Base-by-base conservation (phyloP, 2,329 filamentous ascomycete species). In the Alternaria triticina region DNA sequence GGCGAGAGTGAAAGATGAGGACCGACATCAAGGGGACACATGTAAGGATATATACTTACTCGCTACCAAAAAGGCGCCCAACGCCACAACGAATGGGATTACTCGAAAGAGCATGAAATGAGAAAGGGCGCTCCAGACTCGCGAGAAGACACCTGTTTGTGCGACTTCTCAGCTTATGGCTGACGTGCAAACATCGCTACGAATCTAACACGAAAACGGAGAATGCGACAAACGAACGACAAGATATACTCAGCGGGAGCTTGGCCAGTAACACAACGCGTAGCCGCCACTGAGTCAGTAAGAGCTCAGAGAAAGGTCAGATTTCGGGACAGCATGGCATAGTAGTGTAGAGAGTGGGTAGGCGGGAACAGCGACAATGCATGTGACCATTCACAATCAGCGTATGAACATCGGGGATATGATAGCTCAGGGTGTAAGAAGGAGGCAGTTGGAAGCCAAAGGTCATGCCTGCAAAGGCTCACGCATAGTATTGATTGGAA, bases 111-210 rank as follows among this genome's bases (percentile, higher is more conserved):
- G 17, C 1, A 30, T 13, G 12, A 3, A 3, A 8, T 51, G 17
- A 33, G n/a, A 6, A 6, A 6, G 9, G 4, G 1, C 11, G 47
- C 12, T 33, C 47, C 4, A 33, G 47, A 51, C 27, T 20, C 12
- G 27, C 11, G 5, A 20, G 47, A 22, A 50, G 12, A 12, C 27
- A 51, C 47, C 11, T 33, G 27, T 13, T 51, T 20, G 11, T 17
- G 10, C 47, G 13, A 51, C 17, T 30, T 51, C 27, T 51, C 47
- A 51, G 47, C 47, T 51, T 30, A 51, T 51, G 47, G 27, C 47
- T 51, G 47, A 51, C 17, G n/a, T 20, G 6, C 17, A 33, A 51
- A 28, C 17, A 30, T 22, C n/a, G 12, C 25, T 20, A 4, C 12
- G 20, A 7, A 11, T 9, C 25, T 28, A 33, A 20, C 12, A 10